Conservation (phyloP, 345 rosid species). For the Diplotaxis tenuifolia region DNA sequence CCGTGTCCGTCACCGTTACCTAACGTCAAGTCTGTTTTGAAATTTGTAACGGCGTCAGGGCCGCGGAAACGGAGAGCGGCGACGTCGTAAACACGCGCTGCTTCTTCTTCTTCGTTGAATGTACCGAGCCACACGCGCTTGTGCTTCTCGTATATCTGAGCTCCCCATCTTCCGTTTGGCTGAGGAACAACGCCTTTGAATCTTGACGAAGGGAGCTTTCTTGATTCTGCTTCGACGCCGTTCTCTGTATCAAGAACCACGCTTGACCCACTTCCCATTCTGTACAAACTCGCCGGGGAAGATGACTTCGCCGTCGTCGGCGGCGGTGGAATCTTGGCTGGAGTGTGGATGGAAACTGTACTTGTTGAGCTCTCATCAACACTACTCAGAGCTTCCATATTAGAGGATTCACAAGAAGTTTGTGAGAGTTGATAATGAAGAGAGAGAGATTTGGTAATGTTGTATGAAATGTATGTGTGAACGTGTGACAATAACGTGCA, state of each 20-base stretch:
- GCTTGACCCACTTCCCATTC: conserved; percentile 57
- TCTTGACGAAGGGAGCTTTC: conserved; percentile 77
- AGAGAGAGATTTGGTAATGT: conserved; percentile 15
- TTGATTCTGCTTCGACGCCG: conserved; percentile 71
- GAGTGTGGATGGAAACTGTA: conserved; percentile 2
- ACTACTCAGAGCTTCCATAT: conserved; percentile 23
- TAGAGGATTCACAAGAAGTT: conserved; percentile 14
- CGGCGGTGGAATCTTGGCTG: background rate
- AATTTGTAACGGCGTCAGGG: conserved; percentile 75
- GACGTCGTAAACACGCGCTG: conserved; percentile 81
- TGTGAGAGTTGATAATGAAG: conserved; percentile 15
- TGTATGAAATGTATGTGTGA: conserved; percentile 12
- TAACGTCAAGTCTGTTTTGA: conserved; percentile 35
- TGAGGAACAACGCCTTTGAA: conserved; percentile 98
- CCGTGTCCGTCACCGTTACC: conserved; percentile 32
- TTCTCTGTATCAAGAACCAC: conserved; percentile 57
- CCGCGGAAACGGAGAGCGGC: conserved; percentile 89
- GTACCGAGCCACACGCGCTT: conserved; percentile 96
- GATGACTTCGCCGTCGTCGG: conserved; percentile 18
- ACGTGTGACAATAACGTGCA: conserved; percentile 17
- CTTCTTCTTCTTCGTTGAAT: conserved; percentile 73
- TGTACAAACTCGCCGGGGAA: conserved; percentile 40
- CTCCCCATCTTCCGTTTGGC: conserved; percentile 97
- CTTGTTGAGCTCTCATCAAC: conserved; percentile 27
- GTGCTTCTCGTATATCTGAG: conserved; percentile 95